Base-by-base conservation (phyloP, 2,329 filamentous ascomycete genomes). In the Scopulariopsis brevicaulis region DNA sequence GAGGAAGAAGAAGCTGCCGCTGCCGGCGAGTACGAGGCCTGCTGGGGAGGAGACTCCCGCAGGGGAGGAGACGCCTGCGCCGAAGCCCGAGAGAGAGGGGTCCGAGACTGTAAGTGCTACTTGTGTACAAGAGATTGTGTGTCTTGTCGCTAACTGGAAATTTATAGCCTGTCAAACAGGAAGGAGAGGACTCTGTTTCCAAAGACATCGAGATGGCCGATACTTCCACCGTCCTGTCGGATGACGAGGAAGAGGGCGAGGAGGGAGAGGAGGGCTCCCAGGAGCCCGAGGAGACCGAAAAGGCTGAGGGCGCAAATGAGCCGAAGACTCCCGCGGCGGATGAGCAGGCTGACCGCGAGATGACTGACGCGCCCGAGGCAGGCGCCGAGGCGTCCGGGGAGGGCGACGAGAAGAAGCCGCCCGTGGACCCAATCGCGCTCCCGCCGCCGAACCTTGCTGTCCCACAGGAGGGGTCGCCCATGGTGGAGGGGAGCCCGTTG, bases 1-100 rank as follows among this genome's bases (percentile, higher is more conserved):
- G 18, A 80, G 84, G 61, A 93, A 87, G 78, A 92, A 88, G 80
- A 90, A 86, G 68, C 68, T 75, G 64, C 72, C 73, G 18, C 60
- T 73, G 14, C 71, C 72, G 1, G 65, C 69, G 12, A 65, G 69
- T 25, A 69, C 66, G 2, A 61, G 69, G 25, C 70, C 73, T 35
- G 68, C 69, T 34, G 69, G 59, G n/a, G 59, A 63, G 24, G 76
- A 73, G 34, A 32, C 28, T n/a, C n/a, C n/a, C n/a, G 69, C 18
- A 18, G 14, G 12, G 18, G 37, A 40, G 37, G 37, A 70, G 25
- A 64, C 71, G 2, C 66, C 73, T 62, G 66, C 70, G n/a, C 63
- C 71, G 25, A 74, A 73, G 60, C 62, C 69, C 4, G 73, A 73
- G 54, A 67, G 65, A 3, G 73, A 73, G 54, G 68, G 65, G 25